Evolutionary conservation across 768 basidiomycete genomes (phyloP), one percentile per base, ranked within the genome.

Genomic region (Phaeotremella fagi): DNA sequence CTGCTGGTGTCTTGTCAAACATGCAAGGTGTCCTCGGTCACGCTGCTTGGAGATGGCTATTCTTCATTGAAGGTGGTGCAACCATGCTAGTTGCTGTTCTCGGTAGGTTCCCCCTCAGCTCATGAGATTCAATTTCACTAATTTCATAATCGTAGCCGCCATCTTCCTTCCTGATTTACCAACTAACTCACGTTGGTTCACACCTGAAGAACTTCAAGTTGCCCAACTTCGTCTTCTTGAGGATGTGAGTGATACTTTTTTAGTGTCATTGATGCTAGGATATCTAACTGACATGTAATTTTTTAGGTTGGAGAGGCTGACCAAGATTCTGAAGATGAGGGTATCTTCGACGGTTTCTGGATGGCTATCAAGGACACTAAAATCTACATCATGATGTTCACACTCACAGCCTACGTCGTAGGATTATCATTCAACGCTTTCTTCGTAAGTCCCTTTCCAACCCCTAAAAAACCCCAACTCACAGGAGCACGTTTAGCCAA

Each of bases 81-180:
- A 87, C 84, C 0, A 81, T 86, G 57, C 65, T 77, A 44, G 64
- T 85, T 42, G 81, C 83, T 50, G 83, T 91, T 66, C 78, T 90
- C 52, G 63, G 83, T 62, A 88, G 88, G 70, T 82, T 90, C 53
- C 77, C 90, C 4, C 86, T 87, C 27, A 80, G 87, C 64, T 75
- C 90, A 52, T 87, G 86, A 48, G 80, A 89, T 12, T 86, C 87
- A 15, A 88, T 88, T 16, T 86, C 90, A 49, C 77, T 90, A 2
- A 85, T 82, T 12, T 82, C 86, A 24, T 82, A 49, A 78, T 79
- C 52, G 77, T 89, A 5, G 66, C 66, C 24, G 81, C 82, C 35
- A 73, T 78, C 20, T 77, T 87, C 72, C 58, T 68, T 9, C 67
- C 68, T 41, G 72, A 71, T 45, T 50, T 64, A 3, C 72, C 68